These are phyloP conservation scores for Penicillium polonicum DNA, from an alignment of 2,329 filamentous ascomycete genomes.

Conservation along the genomic window DNA sequence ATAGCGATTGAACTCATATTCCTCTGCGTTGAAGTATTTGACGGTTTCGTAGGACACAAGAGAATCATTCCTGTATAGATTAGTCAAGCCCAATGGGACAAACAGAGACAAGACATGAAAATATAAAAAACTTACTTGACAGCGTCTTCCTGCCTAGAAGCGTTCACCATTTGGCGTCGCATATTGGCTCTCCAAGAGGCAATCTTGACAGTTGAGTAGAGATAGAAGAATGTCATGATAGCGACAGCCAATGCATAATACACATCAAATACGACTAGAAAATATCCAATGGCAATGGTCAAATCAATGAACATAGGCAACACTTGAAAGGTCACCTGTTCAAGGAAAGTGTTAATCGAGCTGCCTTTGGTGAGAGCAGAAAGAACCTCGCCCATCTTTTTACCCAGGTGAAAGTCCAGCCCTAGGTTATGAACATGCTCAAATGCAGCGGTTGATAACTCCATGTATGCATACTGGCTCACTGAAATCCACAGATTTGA, in stretches of 20 bases:
- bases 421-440: constrained; percentile 91
- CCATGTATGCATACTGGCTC: constrained; percentile 87
- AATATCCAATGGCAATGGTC: constrained; percentile 58
- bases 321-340: constrained; percentile 64
- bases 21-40: constrained; percentile 80
- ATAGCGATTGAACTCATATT: constrained; percentile 71
- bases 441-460: constrained; percentile 88
- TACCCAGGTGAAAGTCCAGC: constrained; percentile 54
- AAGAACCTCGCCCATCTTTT: constrained; percentile 53
- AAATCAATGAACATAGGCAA: constrained; percentile 62
- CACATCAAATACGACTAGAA: constrained; percentile 60
- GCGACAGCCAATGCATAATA: constrained; percentile 61
- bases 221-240: constrained; percentile 52
- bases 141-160: constrained; percentile 85
- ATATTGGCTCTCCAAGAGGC: constrained; percentile 84
- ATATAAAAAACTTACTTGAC: constrained; percentile 62
- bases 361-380: constrained; percentile 51
- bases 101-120: neutral
- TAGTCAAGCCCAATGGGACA: neutral
- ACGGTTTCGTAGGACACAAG: constrained; percentile 92
- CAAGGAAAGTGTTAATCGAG: constrained; percentile 54
- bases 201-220: constrained; percentile 54
- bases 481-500: constrained; percentile 92
- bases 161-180: constrained; percentile 85
- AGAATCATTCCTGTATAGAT: constrained; percentile 68